These are phyloP conservation scores for Pisolithus tinctorius DNA, from an alignment of 768 basidiomycete genomes.

Conservation along the genomic window DNA sequence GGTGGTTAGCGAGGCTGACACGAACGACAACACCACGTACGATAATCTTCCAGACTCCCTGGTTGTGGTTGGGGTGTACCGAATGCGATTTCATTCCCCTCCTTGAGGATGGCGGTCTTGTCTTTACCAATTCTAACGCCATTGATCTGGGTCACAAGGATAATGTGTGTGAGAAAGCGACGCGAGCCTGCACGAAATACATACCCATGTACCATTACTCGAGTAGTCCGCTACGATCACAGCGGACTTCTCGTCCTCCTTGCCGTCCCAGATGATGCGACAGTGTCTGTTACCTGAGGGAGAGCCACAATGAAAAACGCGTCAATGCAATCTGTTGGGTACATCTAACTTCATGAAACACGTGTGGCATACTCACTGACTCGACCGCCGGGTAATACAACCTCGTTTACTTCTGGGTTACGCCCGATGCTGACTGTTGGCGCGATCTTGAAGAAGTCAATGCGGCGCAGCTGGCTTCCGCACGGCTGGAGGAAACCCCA, in stretches of 20 bases:
- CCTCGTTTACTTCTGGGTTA: conserved; percentile 35
- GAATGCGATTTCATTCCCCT: conserved; percentile 84
- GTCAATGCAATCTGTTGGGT: conserved; percentile 9
- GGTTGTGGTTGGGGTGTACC: conserved; percentile 50
- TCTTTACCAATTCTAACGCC: conserved; percentile 33
- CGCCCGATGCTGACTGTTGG: conserved; percentile 52
- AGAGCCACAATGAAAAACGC: conserved; percentile 13
- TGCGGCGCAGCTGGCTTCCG: conserved; percentile 40
- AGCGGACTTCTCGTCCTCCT: conserved; percentile 23
- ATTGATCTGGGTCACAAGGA: conserved; percentile 28
- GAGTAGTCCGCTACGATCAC: conserved; percentile 30
- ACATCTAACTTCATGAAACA: conserved; percentile 1
- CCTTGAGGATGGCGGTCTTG: conserved; percentile 35
- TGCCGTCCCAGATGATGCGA: conserved; percentile 31
- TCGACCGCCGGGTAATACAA: conserved; percentile 63
- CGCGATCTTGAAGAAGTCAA: conserved; percentile 55
- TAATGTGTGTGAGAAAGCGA: conserved; percentile 6
- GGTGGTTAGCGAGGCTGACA: neutral
- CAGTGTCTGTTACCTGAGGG: conserved; percentile 34
- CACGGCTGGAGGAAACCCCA: conserved; percentile 74
- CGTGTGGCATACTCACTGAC: conserved; percentile 49
- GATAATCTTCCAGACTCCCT: conserved; percentile 61
- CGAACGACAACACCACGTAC: conserved; percentile 36
- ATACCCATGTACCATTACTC: conserved; percentile 41
- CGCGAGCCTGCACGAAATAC: conserved; percentile 14